Base-by-base conservation (phyloP, 805 yeast genomes). In the Barnettozyma salicaria region DNA sequence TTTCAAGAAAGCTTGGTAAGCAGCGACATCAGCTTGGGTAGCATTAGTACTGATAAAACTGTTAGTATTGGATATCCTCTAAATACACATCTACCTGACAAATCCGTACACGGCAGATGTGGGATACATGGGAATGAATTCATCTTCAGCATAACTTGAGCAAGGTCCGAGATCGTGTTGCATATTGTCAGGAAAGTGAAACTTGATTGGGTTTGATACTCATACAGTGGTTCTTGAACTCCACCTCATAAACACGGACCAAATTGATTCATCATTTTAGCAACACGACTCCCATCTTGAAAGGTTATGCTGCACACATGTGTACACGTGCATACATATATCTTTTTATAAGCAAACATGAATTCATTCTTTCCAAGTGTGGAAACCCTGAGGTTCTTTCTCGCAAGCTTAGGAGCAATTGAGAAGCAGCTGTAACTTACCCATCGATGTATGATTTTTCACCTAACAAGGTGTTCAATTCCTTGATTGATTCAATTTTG, bases 211-310 rank as follows among this genome's bases (percentile, higher is more conserved):
- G 53, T 44, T 69, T 80, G 78, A 78, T 85, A 83, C 89, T 85
- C 95, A 86, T 80, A 78, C 79, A 84, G 80, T 89, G 76, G 95
- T 94, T 81, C 41, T 90, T 83, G 83, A 76, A 80, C 67, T 70
- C 86, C 94, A 80, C 88, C 84, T 86, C 95, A 77, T 81, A 81
- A 85, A 85, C 94, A 84, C 89, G 94, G 94, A 84, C 94, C 94
- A 84, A 80, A 72, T 57, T 61, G 59, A 69, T 67, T 82, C 88
- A 82, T 80, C 86, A 79, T 73, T 20, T 26, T n/a, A n/a, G n/a
- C n/a, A n/a, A n/a, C n/a, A 38, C 47, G 44, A 19, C 28, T 29
- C 14, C 19, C 14, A 19, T 27, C 19, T 33, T 6, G 9, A 21
- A 20, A 20, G 27, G 20, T 12, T 30, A 20, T n/a, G n/a, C n/a